Evolutionary conservation across 495 filamentous ascomycete genomes (phyloP).

Genomic region (Lophiotrema nucula): DNA sequence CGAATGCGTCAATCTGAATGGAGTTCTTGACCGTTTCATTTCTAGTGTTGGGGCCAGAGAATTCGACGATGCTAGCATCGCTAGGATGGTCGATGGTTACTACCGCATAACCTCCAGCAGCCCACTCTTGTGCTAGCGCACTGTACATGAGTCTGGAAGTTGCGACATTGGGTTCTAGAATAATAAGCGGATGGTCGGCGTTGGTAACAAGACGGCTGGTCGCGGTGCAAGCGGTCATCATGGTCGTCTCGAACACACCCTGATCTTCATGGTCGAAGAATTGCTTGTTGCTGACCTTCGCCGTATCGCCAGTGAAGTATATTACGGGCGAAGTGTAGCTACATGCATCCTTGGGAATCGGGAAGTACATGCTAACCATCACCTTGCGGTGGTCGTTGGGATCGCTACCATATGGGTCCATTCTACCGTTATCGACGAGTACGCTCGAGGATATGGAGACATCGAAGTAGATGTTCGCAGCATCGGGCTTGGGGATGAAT

Average conservation of each 20-base stretch:
- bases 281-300: not conserved
- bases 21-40: not conserved
- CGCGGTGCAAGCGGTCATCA: not conserved
- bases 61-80: conserved; percentile 9
- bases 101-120: not conserved
- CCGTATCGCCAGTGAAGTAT: not conserved
- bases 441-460: not conserved
- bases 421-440: not conserved
- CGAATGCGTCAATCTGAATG: conserved; percentile 5
- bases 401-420: not conserved
- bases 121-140: not conserved
- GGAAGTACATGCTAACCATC: conserved; percentile 3
- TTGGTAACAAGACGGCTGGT: not conserved
- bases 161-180: conserved; percentile 65
- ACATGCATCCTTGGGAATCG: not conserved
- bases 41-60: not conserved
- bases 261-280: not conserved
- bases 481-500: not conserved
- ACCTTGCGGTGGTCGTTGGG: not conserved
- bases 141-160: conserved; percentile 39
- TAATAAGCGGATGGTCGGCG: conserved; percentile 47
- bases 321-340: not conserved
- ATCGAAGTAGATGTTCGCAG: not conserved
- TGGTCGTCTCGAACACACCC: conserved; percentile 26
- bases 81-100: conserved; percentile 8